These are phyloP conservation scores for Lippia alba DNA, from an alignment of 305 asterid genomes.

Conservation along the genomic window DNA sequence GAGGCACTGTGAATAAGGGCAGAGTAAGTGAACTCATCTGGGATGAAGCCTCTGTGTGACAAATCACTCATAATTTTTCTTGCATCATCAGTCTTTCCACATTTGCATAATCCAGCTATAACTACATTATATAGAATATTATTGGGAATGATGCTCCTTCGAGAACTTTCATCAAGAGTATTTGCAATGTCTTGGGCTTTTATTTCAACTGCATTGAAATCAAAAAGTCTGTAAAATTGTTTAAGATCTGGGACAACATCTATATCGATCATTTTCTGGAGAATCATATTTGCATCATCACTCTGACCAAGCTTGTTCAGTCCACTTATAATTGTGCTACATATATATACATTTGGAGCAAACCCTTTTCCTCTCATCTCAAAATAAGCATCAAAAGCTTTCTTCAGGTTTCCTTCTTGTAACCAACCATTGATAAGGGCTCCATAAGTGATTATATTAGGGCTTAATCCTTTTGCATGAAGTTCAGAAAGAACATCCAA, in stretches of 20 bases:
- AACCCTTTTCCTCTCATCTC: constrained; percentile 78
- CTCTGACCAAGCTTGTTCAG: constrained; percentile 66
- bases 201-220: constrained; percentile 36
- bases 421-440: constrained; percentile 84
- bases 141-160: constrained; percentile 52
- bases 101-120: constrained; percentile 75
- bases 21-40: constrained; percentile 85
- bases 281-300: constrained; percentile 64
- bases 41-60: constrained; percentile 64
- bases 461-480: constrained; percentile 54
- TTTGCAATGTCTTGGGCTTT: constrained; percentile 54
- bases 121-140: constrained; percentile 70
- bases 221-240: constrained; percentile 48
- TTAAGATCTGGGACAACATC: constrained; percentile 56
- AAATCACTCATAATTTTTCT: constrained; percentile 52
- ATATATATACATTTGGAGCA: constrained; percentile 67
- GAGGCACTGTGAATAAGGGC: constrained; percentile 70
- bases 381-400: constrained; percentile 72
- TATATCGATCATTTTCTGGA: constrained; percentile 66
- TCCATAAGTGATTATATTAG: constrained; percentile 77
- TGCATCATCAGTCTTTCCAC: constrained; percentile 76
- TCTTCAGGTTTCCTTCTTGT: constrained; percentile 67
- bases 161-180: constrained; percentile 58
- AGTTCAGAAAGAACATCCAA: constrained; percentile 60
- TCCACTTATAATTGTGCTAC: constrained; percentile 75